A percentile compares a stretch with the other conserved stretches of the same genome.
Evolutionary conservation across 2,329 filamentous ascomycete genomes (phyloP).

Genomic region (Dactylellina leptospora): DNA sequence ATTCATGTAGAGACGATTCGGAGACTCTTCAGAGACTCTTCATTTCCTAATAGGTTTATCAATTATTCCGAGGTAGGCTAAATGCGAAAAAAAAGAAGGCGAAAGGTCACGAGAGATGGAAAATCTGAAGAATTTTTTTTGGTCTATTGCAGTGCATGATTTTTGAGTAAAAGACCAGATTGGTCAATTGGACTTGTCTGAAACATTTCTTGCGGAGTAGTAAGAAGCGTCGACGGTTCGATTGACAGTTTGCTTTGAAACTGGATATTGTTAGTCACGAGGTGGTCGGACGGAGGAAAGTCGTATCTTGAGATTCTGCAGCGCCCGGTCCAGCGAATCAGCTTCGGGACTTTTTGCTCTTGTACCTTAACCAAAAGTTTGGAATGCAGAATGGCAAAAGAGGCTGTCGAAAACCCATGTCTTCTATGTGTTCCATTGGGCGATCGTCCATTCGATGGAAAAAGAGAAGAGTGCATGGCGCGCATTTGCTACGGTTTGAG

Average conservation of each 20-base stretch:
- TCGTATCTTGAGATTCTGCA: not conserved
- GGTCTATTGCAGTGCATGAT: not conserved
- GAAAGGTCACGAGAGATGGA: constrained; percentile 30
- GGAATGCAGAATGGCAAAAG: too few species aligned
- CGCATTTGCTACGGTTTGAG: too few species aligned
- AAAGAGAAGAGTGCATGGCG: not conserved
- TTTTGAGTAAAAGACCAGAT: not conserved
- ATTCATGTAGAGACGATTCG: too few species aligned
- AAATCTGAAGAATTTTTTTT: not conserved
- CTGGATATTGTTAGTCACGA: too few species aligned
- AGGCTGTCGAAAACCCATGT: too few species aligned
- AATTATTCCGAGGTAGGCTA: constrained; percentile 16
- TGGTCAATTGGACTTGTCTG: constrained; percentile 10
- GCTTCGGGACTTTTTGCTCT: too few species aligned
- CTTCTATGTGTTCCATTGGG: constrained; percentile 4
- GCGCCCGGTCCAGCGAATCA: constrained; percentile 4
- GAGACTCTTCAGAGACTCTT: too few species aligned
- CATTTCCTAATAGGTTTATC: constrained; percentile 1
- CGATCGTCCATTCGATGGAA: too few species aligned
- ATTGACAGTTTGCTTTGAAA: not conserved
- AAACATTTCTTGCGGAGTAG: not conserved
- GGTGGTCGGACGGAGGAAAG: not conserved
- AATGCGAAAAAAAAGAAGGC: constrained; percentile 3
- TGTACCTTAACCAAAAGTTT: constrained; percentile 18
- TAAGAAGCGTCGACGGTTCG: not conserved